Evolutionary conservation across 495 filamentous ascomycete species (phyloP), one percentile per base, ranked within the genome.

Genomic region (Parathielavia hyrcaniae): DNA sequence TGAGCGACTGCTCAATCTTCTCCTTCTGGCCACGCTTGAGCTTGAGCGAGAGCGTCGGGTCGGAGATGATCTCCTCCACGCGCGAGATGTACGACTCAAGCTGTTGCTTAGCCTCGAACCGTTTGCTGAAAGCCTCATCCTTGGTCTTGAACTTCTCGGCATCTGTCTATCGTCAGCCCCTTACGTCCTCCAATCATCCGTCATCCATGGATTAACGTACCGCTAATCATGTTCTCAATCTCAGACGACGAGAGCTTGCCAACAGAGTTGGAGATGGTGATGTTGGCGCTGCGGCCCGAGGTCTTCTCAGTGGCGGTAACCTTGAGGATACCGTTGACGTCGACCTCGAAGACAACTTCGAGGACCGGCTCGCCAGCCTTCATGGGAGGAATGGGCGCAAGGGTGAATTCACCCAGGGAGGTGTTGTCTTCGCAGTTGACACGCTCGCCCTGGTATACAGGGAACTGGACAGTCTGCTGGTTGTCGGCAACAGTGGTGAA

Each of bases 241-340:
- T 99, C 95, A 58, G 77, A 77, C 54, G 87, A 87, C 45, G 90
- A 96, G 55, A 99, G 88, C 81, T 99, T 99, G 73, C 93, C 93
- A 69, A 99, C 93, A 58, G 93, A 95, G 83, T 99, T 99, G 72
- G 90, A 92, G 77, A 99, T 99, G 69, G 95, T 97, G 75, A 99
- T 99, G 83, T 99, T 99, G 74, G 93, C 93, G 68, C 82, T 91
- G 67, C 95, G 90, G 64, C 93, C 93, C 46, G 95, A 97, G 63
- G 91, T 90, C 87, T 99, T 99, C 82, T 99, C 93, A 40, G 91
- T 96, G 62, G 93, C 93, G 63, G 95, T 99, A 65, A 99, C 93
- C 85, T 99, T 99, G 69, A 99, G 86, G 74, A 99, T 97, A 86
- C 93, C 93, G 79, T 99, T 99, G 82, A 97, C 93, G 64, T 99